A percentile compares a stretch with the other conserved stretches of the same genome.
Evolutionary conservation across 2,329 filamentous ascomycete species (phyloP).

Genomic region (Colletotrichum sp.): DNA sequence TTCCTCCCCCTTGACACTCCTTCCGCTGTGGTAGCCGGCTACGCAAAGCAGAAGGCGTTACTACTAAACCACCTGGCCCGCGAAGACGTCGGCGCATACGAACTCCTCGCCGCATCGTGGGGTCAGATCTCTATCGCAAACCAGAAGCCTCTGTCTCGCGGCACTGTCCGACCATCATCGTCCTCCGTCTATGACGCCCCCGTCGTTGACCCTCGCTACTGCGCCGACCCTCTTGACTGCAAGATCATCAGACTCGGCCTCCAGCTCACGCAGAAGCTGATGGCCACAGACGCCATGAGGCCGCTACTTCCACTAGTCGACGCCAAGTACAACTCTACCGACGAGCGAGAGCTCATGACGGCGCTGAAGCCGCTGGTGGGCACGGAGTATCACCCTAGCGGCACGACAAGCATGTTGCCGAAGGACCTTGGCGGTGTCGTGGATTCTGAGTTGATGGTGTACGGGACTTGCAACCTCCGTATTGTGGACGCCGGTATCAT

Average conservation of each 20-base stretch:
- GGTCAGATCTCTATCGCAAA: constrained; percentile 32
- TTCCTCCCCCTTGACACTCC: constrained; percentile 28
- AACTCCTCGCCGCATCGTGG: constrained; percentile 35
- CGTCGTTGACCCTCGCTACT: constrained; percentile 46
- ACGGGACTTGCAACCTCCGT: constrained; percentile 52
- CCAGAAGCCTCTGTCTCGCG: constrained; percentile 49
- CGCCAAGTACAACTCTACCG: constrained; percentile 22
- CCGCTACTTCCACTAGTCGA: constrained; percentile 23
- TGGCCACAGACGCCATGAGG: constrained; percentile 28
- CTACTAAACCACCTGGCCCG: constrained; percentile 26
- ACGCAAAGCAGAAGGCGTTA: constrained; percentile 35
- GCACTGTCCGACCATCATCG: constrained; percentile 43
- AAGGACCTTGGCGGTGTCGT: constrained; percentile 50
- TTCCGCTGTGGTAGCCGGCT: constrained; percentile 39
- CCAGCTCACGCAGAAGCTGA: constrained; percentile 28
- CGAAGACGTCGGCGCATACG: constrained; percentile 26
- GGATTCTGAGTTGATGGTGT: constrained; percentile 45
- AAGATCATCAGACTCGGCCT: constrained; percentile 29
- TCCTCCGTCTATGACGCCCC: constrained; percentile 40
- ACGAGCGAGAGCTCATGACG: constrained; percentile 27
- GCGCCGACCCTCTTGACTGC: constrained; percentile 47
- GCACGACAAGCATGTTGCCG: constrained; percentile 53
- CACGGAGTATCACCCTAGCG: constrained; percentile 47
- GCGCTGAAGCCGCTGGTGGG: constrained; percentile 37
- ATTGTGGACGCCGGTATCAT: constrained; percentile 56